Percentiles rank a stretch among this genome's conserved stretches.
Conservation (phyloP, 2,329 filamentous ascomycete species). For the Colletotrichum australisinense region DNA sequence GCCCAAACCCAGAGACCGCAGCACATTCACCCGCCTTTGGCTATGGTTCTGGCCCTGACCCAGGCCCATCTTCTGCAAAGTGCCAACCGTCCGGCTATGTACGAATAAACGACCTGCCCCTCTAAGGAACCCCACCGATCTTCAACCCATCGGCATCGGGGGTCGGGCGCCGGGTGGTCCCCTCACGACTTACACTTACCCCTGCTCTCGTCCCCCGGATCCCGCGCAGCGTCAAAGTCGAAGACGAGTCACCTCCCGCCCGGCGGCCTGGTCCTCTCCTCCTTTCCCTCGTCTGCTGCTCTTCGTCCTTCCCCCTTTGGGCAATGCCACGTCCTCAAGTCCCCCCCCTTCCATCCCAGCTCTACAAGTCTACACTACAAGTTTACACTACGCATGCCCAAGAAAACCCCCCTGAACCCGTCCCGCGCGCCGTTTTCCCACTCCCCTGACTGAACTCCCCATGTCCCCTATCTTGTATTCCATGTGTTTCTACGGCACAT, state of each 20-base stretch:
- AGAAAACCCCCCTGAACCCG: neutral
- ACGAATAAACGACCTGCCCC: neutral
- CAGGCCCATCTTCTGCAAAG: neutral
- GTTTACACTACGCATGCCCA: neutral
- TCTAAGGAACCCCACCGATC: conserved; percentile 18
- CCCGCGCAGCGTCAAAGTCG: conserved; percentile 1
- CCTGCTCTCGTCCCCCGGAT: conserved; percentile 4
- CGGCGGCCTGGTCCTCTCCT: neutral
- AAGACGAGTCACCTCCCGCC: no score
- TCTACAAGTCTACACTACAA: neutral
- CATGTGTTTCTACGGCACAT: conserved; percentile 11
- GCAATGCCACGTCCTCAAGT: neutral
- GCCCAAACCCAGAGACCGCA: neutral
- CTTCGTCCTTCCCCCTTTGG: neutral
- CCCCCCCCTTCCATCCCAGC: neutral
- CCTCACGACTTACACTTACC: neutral
- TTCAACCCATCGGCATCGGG: conserved; percentile 13
- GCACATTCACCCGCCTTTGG: neutral
- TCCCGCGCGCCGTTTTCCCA: neutral
- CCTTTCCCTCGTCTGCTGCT: no score
- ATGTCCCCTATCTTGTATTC: neutral
- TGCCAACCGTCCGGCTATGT: neutral
- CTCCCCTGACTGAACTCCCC: neutral
- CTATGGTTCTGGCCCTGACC: neutral
- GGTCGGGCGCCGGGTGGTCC: neutral